Conservation (phyloP, 208 protist species). For the Leptomonas pyrrhocoris region DNA sequence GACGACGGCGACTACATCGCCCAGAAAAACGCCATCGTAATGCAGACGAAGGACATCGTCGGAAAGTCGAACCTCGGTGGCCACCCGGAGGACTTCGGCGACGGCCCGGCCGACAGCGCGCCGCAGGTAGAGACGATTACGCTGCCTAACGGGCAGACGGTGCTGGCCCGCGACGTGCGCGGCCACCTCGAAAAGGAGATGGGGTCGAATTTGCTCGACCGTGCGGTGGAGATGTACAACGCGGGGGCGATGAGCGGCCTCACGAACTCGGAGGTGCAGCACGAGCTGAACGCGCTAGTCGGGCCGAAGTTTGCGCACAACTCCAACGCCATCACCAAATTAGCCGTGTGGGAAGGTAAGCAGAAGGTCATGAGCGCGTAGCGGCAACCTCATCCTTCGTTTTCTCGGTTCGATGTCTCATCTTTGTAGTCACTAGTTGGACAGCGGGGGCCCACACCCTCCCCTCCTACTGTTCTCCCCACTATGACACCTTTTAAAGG, state of each 20-base stretch:
- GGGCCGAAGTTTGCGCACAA: slow-evolving; percentile 67
- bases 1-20: slow-evolving; percentile 87
- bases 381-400: not conserved
- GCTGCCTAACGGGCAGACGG: slow-evolving; percentile 56
- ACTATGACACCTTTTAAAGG: too few relatives aligned
- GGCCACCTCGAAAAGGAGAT: slow-evolving; percentile 69
- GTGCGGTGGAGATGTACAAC: slow-evolving; percentile 81
- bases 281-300: slow-evolving; percentile 69
- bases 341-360: slow-evolving; percentile 84
- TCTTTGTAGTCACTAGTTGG: not conserved
- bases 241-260: slow-evolving; percentile 56
- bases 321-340: slow-evolving; percentile 85
- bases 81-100: slow-evolving; percentile 88
- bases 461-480: slow-evolving; percentile 6
- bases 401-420: not conserved
- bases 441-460: not conserved
- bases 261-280: slow-evolving; percentile 73
- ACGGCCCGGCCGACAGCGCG: slow-evolving; percentile 53
- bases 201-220: slow-evolving; percentile 63
- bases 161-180: slow-evolving; percentile 65
- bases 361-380: slow-evolving; percentile 46
- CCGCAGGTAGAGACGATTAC: slow-evolving; percentile 77
- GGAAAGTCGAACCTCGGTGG: slow-evolving; percentile 74
- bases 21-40: slow-evolving; percentile 82
- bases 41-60: slow-evolving; percentile 79